These are phyloP conservation scores for Sphagnurus paluster DNA, from an alignment of 1,284 basidiomycete genomes.

Conservation along the genomic window DNA sequence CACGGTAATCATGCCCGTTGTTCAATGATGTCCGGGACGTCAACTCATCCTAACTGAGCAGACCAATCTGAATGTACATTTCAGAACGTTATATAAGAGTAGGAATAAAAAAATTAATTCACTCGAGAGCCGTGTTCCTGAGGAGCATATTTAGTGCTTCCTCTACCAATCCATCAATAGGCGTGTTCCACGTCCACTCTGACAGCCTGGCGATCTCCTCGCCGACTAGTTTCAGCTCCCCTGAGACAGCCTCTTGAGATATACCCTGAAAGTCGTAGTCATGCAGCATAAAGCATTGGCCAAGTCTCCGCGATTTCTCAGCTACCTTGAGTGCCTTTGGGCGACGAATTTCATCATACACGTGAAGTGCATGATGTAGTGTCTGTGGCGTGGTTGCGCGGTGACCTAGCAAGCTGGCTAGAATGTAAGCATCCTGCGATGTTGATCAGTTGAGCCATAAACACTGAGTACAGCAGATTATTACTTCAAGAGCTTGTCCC, in stretches of 20 bases:
- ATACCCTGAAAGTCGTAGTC: constrained; percentile 31
- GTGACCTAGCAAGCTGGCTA: constrained; percentile 33
- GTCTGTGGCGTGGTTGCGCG: constrained; percentile 24
- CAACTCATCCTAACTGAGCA: no score
- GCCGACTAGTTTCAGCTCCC: constrained; percentile 32
- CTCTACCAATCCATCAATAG: constrained; percentile 24
- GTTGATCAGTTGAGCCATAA: not conserved
- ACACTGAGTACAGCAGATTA: not conserved
- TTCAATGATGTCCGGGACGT: no score
- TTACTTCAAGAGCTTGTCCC: constrained; percentile 55
- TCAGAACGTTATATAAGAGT: no score
- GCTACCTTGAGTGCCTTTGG: constrained; percentile 32
- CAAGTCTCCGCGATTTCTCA: constrained; percentile 36
- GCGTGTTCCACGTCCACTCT: constrained; percentile 38
- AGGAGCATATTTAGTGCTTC: no score
- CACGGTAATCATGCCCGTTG: no score
- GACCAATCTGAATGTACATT: no score
- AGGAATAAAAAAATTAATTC: no score
- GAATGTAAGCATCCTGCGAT: constrained; percentile 34
- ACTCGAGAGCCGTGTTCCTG: no score
- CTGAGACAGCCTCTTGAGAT: constrained; percentile 28
- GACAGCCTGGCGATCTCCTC: constrained; percentile 40
- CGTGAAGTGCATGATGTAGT: constrained; percentile 26
- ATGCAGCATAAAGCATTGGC: constrained; percentile 41
- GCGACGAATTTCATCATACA: constrained; percentile 38